These are phyloP conservation scores for Mycosphaerella arachidis DNA, from an alignment of 2,329 filamentous ascomycete species.

Conservation along the genomic window DNA sequence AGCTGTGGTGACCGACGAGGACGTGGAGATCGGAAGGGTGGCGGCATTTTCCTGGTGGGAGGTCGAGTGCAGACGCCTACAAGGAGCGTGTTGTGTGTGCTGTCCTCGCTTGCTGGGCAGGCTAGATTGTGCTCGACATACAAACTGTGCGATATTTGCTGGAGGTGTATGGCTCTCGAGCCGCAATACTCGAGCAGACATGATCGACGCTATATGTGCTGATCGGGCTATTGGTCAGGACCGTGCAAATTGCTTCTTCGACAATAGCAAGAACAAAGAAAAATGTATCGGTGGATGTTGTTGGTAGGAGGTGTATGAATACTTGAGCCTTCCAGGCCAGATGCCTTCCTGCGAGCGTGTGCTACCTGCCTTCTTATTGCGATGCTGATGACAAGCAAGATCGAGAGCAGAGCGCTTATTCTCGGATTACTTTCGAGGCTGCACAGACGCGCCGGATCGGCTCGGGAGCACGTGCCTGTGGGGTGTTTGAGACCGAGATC, in stretches of 20 bases:
- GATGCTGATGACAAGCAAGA: neutral
- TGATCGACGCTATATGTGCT: neutral
- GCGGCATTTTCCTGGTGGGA: neutral
- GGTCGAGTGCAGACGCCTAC: conserved; percentile 4
- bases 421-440: neutral
- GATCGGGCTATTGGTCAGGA: neutral
- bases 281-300: neutral
- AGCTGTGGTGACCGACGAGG: neutral
- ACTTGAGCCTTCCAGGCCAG: neutral
- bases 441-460: neutral
- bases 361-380: neutral
- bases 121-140: neutral
- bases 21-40: neutral
- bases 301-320: neutral
- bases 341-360: neutral
- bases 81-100: neutral
- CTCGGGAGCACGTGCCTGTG: neutral
- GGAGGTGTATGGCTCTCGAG: neutral
- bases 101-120: neutral
- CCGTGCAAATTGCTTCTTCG: neutral
- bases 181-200: neutral
- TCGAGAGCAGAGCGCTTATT: neutral
- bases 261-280: neutral
- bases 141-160: neutral
- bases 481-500: neutral